phyloP scores from a whole-genome alignment of 352 stramenopile species.

The Phytopythium helicoides region DNA sequence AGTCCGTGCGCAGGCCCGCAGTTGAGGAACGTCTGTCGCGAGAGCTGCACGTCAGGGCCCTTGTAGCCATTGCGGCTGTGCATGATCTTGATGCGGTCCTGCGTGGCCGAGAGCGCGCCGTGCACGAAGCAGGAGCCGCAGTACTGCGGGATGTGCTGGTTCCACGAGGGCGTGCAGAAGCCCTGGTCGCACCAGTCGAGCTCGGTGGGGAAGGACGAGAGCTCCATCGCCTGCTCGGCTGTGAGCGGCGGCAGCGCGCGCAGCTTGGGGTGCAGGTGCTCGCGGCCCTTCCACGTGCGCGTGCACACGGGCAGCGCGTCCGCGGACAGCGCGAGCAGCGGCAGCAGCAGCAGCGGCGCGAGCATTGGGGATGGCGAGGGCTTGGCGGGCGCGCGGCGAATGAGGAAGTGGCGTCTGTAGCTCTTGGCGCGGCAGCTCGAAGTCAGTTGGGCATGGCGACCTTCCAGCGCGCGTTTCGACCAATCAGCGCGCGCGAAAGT shows the following conservation, averaged over 20 bases:
- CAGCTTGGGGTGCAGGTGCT: conserved; percentile 38
- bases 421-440: too few species aligned
- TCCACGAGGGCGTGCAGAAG: conserved; percentile 61
- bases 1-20: conserved; percentile 51
- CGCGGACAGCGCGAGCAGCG: background rate
- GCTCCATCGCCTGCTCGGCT: conserved; percentile 28
- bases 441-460: too few species aligned
- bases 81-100: conserved; percentile 72
- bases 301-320: conserved; percentile 42
- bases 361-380: too few species aligned
- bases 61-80: conserved; percentile 36
- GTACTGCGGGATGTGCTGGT: conserved; percentile 72
- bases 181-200: conserved; percentile 88
- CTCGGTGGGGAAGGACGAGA: conserved; percentile 35
- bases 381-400: too few species aligned
- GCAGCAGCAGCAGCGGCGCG: conserved; percentile 3
- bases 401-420: too few species aligned
- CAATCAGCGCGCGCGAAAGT: too few species aligned
- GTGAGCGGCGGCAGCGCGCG: conserved; percentile 28
- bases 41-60: conserved; percentile 56
- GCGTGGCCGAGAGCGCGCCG: conserved; percentile 42
- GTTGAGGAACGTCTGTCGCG: conserved; percentile 63
- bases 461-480: too few species aligned
- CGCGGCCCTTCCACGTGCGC: conserved; percentile 40
- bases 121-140: conserved; percentile 80